Evolutionary conservation across 2,329 filamentous ascomycete species (phyloP), one percentile per base, ranked within the genome.

Genomic region (Metarhizium guizhouense): DNA sequence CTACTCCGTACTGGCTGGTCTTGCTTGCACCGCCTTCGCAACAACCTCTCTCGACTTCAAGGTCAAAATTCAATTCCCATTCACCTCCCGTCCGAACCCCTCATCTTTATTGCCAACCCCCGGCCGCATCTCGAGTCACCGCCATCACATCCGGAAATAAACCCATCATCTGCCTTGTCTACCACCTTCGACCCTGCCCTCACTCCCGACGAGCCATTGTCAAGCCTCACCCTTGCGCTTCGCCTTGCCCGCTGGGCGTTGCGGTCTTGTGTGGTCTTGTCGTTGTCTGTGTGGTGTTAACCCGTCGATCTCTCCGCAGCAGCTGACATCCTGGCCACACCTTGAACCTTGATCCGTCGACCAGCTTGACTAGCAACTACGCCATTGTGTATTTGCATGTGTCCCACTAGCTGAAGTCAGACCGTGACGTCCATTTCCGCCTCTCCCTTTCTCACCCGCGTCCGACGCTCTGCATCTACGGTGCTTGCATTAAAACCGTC

Each of bases 381-480:
- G 38, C 38, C 38, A 13, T 40, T 16, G 38, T 16, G 38, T 16
- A 29, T 10, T 58, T 60, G 34, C 52, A 49, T 59, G 55, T 54
- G 54, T 59, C 53, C 38, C 45, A 16, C 42, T 43, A 29, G 49
- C 52, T 42, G 32, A 34, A 54, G 48, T 54, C 45, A 29, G 45
- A 25, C 16, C 43, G n/a, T n/a, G 47, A 54, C n/a, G 29, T 18
- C 10, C 52, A n/a, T 47, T 50, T 36, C 58, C 58, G 55, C 55
- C 56, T 55, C 56, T 60, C 55, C 53, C 56, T 56, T 58, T 55
- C 55, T 54, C 52, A 36, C 51, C 57, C 30, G 25, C 29, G 49
- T 54, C 60, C 57, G 54, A 57, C 62, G 50, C 57, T 60, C 59
- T 58, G 42, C n/a, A 11, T 25, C 25, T 48, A 16, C 45, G 18